Evolutionary conservation across 306 rosid species (phyloP).

Genomic region (Casuarina glauca): DNA sequence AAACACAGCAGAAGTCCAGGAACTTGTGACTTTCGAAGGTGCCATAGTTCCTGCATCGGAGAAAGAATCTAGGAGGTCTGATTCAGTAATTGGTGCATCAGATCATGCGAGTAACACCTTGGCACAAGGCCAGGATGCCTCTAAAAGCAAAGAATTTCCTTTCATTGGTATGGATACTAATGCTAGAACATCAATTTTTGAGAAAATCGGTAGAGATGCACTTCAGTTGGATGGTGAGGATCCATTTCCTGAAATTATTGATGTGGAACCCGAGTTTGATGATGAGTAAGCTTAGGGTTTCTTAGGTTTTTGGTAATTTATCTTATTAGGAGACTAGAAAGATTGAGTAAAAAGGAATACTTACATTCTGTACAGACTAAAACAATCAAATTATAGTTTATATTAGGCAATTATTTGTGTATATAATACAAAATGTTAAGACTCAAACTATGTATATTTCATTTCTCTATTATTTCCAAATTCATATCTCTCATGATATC

Average conservation of each 20-base stretch:
- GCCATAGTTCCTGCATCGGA: conserved; percentile 20
- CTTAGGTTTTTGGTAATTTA: background rate
- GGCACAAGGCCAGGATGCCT: conserved; percentile 27
- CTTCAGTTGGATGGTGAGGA: conserved; percentile 32
- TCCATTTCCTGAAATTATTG: conserved; percentile 69
- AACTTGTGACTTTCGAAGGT: conserved; percentile 24
- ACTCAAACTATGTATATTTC: too few species aligned
- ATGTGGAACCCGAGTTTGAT: conserved; percentile 67
- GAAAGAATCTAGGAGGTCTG: conserved; percentile 25
- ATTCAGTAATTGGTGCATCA: conserved; percentile 20
- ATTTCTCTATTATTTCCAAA: too few species aligned
- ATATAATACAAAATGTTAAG: too few species aligned
- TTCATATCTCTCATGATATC: too few species aligned
- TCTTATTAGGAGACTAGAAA: background rate
- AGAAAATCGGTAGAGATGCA: conserved; percentile 22
- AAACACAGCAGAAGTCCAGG: conserved; percentile 26
- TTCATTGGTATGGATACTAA: conserved; percentile 18
- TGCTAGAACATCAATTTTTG: conserved; percentile 26
- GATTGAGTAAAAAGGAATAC: background rate
- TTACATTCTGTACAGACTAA: background rate
- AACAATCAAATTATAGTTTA: background rate
- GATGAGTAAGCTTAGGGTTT: conserved; percentile 29
- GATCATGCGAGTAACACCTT: conserved; percentile 28
- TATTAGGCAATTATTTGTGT: too few species aligned
- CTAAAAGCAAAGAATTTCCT: conserved; percentile 18